A percentile compares a stretch with the other conserved stretches of the same genome.
phyloP scores from a whole-genome alignment of 495 filamentous ascomycete species.

The Aspergillus nanangensis region DNA sequence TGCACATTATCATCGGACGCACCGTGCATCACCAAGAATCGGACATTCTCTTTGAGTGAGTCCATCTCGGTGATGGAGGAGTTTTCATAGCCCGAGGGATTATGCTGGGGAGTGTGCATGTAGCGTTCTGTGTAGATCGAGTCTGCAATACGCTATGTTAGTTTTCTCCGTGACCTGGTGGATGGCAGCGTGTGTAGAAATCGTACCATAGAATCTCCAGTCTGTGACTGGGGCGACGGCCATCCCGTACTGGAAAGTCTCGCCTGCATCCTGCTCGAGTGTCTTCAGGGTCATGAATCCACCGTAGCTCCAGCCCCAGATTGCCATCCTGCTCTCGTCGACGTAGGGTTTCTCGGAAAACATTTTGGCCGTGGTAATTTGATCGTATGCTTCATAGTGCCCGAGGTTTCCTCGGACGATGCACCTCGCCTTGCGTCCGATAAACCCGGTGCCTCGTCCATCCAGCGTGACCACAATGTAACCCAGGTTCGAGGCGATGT shows the following conservation, averaged over 20 bases:
- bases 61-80: constrained; percentile 67
- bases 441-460: constrained; percentile 86
- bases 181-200: not conserved
- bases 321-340: constrained; percentile 75
- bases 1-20: constrained; percentile 96
- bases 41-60: constrained; percentile 65
- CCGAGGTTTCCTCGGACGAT: constrained; percentile 81
- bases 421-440: constrained; percentile 78
- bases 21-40: constrained; percentile 94
- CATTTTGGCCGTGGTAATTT: constrained; percentile 84
- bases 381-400: constrained; percentile 79
- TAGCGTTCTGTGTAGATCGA: constrained; percentile 95
- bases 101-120: constrained; percentile 88
- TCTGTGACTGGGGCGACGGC: constrained; percentile 96
- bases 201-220: constrained; percentile 79
- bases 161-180: not conserved
- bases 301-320: constrained; percentile 98
- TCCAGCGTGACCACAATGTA: constrained; percentile 96
- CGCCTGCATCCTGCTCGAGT: constrained; percentile 81
- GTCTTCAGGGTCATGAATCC: constrained; percentile 98
- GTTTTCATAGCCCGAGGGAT: constrained; percentile 70
- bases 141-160: constrained; percentile 41
- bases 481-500: constrained; percentile 78
- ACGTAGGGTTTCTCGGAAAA: constrained; percentile 83
- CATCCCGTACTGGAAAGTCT: constrained; percentile 95